Base-by-base conservation (phyloP, 148 eudicot genomes). In the Rhododendron vialii region DNA sequence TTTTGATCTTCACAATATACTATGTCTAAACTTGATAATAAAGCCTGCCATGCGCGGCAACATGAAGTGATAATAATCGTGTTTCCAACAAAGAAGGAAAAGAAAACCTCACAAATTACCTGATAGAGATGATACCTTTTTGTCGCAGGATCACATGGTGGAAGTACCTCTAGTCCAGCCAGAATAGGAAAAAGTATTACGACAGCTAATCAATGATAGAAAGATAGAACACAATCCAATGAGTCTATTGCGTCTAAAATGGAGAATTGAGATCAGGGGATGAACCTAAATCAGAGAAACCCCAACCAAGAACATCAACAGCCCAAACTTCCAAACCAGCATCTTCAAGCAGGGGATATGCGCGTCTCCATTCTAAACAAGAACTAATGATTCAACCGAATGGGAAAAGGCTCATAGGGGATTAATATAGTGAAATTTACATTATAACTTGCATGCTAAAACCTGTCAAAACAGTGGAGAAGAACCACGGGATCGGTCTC, bases 251-350 rank as follows among this genome's bases (percentile, higher is more conserved):
- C 24, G 38, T 18, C n/a, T 20, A 18, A 75, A 75, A 75, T 0
- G 48, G 48, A 82, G 35, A 63, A 75, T 17, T 76, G 43, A 83
- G 79, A 85, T 18, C 36, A 38, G 82, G 30, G 78, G 79, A 77
- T 13, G n/a, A n/a, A 96, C 98, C 98, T 91, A 96, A 89, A 84
- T 94, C 96, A 81, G 98, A 96, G 91, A 96, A 96, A 24, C 98
- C 98, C 98, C 98, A 96, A 75, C 98, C 98, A 77, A 96, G 98
- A 84, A 96, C 86, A 87, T 96, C 98, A 75, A 96, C 82, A 4
- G 98, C 98, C 98, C 98, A 96, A 86, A 89, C 86, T 91, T 96
- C 98, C 83, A 93, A 83, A 74, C 95, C 96, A 78, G 93, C 94
- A 50, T 93, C 93, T 88, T 96, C 98, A 30, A 96, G 95, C 89